Base-by-base conservation (phyloP, 2,329 filamentous ascomycete genomes). In the Diplodia intermedia region DNA sequence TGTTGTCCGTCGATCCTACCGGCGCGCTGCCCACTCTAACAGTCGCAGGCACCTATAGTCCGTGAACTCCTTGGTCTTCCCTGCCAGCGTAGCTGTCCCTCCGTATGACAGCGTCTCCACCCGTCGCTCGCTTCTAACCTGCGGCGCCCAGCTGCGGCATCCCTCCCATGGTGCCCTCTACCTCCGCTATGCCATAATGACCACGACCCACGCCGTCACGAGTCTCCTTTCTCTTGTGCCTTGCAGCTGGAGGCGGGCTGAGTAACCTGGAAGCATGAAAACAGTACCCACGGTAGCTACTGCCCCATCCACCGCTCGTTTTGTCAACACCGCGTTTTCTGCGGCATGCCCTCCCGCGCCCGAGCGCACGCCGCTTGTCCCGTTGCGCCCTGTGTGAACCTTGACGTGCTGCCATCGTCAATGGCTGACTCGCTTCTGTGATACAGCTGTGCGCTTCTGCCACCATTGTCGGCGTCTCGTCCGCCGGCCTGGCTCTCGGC, bases 381-480 rank as follows among this genome's bases (percentile, higher is more conserved):
- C 23, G 38, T 38, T 63, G 33, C 47, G 60, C 60, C 43, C 47
- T 52, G 14, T 20, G 60, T 63, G 60, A 63, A 23, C 14, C 23
- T 11, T 49, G 47, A 20, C 33, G 54, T 69, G 29, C 43, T 53
- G 47, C 69, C 70, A 70, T 75, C 73, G 70, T 72, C 73, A 70
- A 73, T 77, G 72, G 77, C 78, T 79, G 76, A 79, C 77, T 72
- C 73, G 74, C 72, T 71, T 56, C 73, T 71, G 74, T 76, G 71
- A 74, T 72, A 77, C 76, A 89, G 86, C 83, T 89, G 73, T 88
- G 86, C 86, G 88, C 87, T 74, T 81, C 87, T 77, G 86, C 86
- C 81, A 88, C 86, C 73, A 76, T 79, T 75, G 81, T 88, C 79
- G 86, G 86, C 76, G 83, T 88, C 71, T 87, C 87, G 71, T 83